These are phyloP conservation scores for Aspergillus sp. DNA, from an alignment of 2,329 filamentous ascomycete species.

Conservation along the genomic window DNA sequence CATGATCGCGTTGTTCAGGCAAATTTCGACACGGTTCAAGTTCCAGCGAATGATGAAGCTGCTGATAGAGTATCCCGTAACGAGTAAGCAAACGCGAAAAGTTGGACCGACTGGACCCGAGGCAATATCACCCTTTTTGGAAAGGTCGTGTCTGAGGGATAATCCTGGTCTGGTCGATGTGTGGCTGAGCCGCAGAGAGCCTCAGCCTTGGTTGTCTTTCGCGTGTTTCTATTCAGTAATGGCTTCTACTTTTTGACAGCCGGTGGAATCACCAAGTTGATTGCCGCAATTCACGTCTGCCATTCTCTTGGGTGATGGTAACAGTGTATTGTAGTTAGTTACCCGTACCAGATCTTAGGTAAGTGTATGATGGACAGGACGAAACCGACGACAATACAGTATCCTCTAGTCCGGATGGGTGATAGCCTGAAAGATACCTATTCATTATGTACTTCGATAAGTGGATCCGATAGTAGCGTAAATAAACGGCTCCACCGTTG, in stretches of 20 bases:
- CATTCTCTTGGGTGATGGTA: not conserved
- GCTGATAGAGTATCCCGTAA: slow-evolving; percentile 1
- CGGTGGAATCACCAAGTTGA: slow-evolving; percentile 1
- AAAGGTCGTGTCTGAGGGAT: slow-evolving; percentile 12
- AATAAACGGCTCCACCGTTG: slow-evolving; percentile 22
- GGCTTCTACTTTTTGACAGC: slow-evolving; percentile 9
- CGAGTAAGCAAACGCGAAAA: slow-evolving; percentile 19
- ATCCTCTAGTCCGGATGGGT: not conserved
- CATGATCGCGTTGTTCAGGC: not conserved
- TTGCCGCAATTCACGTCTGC: not conserved
- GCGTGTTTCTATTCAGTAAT: no score
- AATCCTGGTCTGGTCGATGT: no score
- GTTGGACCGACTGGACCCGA: slow-evolving; percentile 9
- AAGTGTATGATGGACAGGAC: not conserved
- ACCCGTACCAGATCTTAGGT: no score
- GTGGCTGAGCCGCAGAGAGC: slow-evolving; percentile 23
- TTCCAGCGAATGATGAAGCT: slow-evolving; percentile 6
- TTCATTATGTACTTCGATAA: not conserved
- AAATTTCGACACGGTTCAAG: not conserved
- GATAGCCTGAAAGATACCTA: slow-evolving; percentile 7
- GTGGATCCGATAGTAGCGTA: slow-evolving; percentile 20
- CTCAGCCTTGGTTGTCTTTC: slow-evolving; percentile 31
- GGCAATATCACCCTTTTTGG: slow-evolving; percentile 24
- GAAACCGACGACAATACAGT: slow-evolving; percentile 6
- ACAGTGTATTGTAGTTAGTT: no score